These are phyloP conservation scores for Dendrobium nobile DNA, from an alignment of 106 monocot species.

Conservation along the genomic window DNA sequence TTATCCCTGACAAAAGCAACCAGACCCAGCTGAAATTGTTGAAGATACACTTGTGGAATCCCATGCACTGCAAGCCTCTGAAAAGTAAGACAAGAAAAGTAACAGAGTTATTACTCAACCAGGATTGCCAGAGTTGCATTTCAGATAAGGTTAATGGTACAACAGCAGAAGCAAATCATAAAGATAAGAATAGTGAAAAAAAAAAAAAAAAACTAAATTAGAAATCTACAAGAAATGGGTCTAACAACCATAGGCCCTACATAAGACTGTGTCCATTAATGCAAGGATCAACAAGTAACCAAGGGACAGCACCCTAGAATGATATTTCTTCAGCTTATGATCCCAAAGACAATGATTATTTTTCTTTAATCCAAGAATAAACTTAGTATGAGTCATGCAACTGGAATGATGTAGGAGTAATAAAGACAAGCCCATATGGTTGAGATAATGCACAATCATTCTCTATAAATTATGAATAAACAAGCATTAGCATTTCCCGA, in stretches of 20 bases:
- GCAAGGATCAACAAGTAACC: background rate
- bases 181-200: background rate
- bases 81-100: background rate
- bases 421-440: background rate
- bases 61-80: constrained; percentile 61
- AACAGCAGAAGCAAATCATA: background rate
- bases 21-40: constrained; percentile 33
- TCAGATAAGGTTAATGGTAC: background rate
- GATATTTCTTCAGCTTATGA: background rate
- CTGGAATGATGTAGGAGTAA: background rate
- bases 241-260: background rate
- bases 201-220: background rate
- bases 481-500: background rate
- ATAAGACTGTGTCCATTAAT: background rate
- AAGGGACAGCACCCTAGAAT: background rate
- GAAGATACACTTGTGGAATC: constrained; percentile 34
- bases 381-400: background rate
- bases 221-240: background rate
- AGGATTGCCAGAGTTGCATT: background rate
- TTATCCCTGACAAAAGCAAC: constrained; percentile 36
- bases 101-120: background rate
- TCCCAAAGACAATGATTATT: too few relatives aligned
- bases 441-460: background rate
- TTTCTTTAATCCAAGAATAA: too few relatives aligned
- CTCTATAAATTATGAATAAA: background rate